Conservation (phyloP, 306 rosid species). For the Fagus crenata region DNA sequence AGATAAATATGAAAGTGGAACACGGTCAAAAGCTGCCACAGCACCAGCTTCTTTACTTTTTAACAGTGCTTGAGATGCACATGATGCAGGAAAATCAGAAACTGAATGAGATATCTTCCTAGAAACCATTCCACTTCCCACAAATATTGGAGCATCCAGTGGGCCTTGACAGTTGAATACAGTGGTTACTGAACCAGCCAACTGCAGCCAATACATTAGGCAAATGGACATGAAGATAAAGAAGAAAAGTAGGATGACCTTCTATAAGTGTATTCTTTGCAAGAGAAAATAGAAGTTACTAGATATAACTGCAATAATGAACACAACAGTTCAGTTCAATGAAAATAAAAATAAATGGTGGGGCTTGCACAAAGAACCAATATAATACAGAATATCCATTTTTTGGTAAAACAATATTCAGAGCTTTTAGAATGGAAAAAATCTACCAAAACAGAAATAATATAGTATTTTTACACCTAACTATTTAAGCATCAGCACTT, state of each 20-base stretch:
- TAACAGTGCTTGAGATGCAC: constrained; percentile 72
- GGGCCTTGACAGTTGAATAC: constrained; percentile 99
- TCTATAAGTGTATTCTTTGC: constrained; percentile 11
- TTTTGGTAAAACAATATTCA: not conserved
- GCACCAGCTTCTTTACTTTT: constrained; percentile 92
- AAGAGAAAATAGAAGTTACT: not conserved
- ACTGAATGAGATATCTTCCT: constrained; percentile 60
- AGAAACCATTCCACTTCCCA: constrained; percentile 95
- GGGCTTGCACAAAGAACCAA: not conserved
- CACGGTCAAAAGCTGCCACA: constrained; percentile 82
- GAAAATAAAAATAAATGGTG: not conserved
- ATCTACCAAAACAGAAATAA: constrained; percentile 8
- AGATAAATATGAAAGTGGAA: constrained; percentile 84
- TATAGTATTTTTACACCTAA: constrained; percentile 6
- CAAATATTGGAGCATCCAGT: constrained; percentile 79
- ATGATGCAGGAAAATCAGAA: constrained; percentile 58
- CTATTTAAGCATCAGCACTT: constrained; percentile 9
- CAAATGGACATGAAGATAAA: constrained; percentile 30
- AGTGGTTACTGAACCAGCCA: constrained; percentile 93
- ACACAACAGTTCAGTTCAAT: not conserved
- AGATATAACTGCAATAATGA: not conserved
- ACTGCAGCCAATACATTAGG: constrained; percentile 54
- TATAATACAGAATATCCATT: not conserved
- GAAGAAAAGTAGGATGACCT: constrained; percentile 8
- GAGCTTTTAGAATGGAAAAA: constrained; percentile 5